Evolutionary conservation across 179 eudicot genomes (phyloP), one percentile per base, ranked within the genome.

Genomic region (Camellia oleifera): DNA sequence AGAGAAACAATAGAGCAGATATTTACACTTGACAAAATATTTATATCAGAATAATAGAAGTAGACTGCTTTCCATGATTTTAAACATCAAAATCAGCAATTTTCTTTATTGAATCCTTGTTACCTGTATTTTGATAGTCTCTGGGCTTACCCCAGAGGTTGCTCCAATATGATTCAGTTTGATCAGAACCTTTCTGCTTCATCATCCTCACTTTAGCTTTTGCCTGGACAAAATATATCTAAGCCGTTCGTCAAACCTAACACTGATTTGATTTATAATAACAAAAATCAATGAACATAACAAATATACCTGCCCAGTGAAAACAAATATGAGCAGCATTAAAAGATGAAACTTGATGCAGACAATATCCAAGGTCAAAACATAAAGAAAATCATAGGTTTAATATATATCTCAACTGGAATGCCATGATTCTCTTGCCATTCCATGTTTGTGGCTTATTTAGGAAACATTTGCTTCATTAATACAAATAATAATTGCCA

Each of bases 131-230:
- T 81, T 83, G 83, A 80, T 84, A 77, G 23, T 85, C 89, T 80
- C 85, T 89, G 71, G 86, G 72, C n/a, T 80, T 91, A 72, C 93
- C 97, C 99, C 98, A 95, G 48, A 90, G 69, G 81, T 94, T 83
- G 80, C 74, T 74, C 99, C 99, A 95, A 83, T 85, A 85, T 64
- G 93, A 73, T 56, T 91, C 90, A 46, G 87, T 69, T 78, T 84
- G 48, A 58, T 73, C 88, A 66, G 94, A 81, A 82, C 79, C 92
- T 73, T 91, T 80, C 83, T 88, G 89, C 72, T 89, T 90, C 94
- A 83, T 82, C 99, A 94, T 95, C 83, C 92, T 90, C 60, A 79
- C 3, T 87, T 74, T 94, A 60, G 98, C 98, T 92, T 95, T 89
- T 73, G 84, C 94, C 99, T 95, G 86, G 67, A 78, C 74, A 62